Percentiles rank a stretch among this genome's conserved stretches.
phyloP scores from a whole-genome alignment of 345 rosid species.

The Noccaea caerulescens region DNA sequence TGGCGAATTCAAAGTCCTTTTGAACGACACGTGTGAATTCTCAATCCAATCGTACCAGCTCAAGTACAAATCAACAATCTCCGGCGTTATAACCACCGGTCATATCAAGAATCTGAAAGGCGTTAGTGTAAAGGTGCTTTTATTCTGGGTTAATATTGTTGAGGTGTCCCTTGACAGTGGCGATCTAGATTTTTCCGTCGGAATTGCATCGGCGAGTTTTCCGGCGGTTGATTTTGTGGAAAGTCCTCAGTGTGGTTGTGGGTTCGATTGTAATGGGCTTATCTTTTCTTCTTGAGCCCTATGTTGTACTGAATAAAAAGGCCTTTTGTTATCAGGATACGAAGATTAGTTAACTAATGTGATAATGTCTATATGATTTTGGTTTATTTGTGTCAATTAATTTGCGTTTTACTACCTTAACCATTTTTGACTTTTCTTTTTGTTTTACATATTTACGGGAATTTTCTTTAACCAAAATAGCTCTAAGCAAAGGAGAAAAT shows the following conservation, averaged over 20 bases:
- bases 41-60: conserved; percentile 58
- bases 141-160: conserved; percentile 62
- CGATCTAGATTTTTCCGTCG: conserved; percentile 62
- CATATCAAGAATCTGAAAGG: conserved; percentile 59
- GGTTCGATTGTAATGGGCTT: conserved; percentile 60
- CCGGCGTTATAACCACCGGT: conserved; percentile 53
- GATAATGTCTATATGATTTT: background rate
- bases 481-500: too few relatives aligned
- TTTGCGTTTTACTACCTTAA: background rate
- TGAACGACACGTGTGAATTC: conserved; percentile 55
- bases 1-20: conserved; percentile 55
- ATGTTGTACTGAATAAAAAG: conserved; percentile 1
- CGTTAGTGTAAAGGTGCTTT: conserved; percentile 55
- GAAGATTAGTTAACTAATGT: too few relatives aligned
- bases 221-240: conserved; percentile 59
- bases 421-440: too few relatives aligned
- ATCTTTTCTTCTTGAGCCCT: conserved; percentile 32
- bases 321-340: background rate
- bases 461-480: too few relatives aligned
- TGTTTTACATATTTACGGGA: too few relatives aligned
- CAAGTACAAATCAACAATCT: conserved; percentile 55
- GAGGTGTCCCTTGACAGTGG: conserved; percentile 52
- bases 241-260: conserved; percentile 90
- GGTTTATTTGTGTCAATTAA: conserved; percentile 6
- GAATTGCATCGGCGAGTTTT: conserved; percentile 63